Percentiles rank a stretch among this genome's conserved stretches.
Conservation (phyloP, 495 filamentous ascomycete genomes). For the Tuber indicum region DNA sequence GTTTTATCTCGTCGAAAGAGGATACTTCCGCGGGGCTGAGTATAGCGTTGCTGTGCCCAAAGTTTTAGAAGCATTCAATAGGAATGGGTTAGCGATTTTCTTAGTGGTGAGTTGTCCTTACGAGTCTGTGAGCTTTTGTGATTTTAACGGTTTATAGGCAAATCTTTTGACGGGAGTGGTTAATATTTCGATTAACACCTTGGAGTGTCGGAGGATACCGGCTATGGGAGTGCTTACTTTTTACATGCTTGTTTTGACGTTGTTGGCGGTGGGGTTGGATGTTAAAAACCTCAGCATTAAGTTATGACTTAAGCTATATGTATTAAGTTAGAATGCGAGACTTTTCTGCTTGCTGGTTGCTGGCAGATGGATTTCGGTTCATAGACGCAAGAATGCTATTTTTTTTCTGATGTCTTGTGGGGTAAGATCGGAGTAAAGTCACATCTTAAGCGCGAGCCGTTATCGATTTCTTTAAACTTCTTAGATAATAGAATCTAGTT, state of each 20-base stretch:
- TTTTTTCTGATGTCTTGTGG: not conserved
- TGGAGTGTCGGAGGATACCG: constrained; percentile 55
- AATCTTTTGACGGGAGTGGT: constrained; percentile 84
- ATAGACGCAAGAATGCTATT: not conserved
- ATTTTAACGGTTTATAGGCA: constrained; percentile 46
- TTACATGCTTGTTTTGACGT: constrained; percentile 63
- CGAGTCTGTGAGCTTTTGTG: not conserved
- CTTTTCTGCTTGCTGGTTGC: not conserved
- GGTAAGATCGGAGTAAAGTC: not conserved
- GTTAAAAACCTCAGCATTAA: constrained; percentile 67
- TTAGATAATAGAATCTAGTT: not conserved
- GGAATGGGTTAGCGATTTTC: constrained; percentile 81
- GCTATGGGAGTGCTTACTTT: constrained; percentile 68
- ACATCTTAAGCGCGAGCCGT: not conserved
- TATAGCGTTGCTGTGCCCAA: constrained; percentile 64
- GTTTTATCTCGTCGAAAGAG: constrained; percentile 67
- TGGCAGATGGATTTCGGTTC: not conserved
- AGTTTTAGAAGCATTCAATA: constrained; percentile 75
- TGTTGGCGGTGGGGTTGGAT: constrained; percentile 65
- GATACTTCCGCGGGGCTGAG: constrained; percentile 64
- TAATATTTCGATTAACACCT: constrained; percentile 75
- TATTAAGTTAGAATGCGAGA: not conserved
- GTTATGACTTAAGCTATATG: constrained; percentile 46
- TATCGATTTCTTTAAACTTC: not conserved
- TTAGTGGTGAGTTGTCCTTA: constrained; percentile 47